Percentiles rank a stretch among this genome's conserved stretches.
Evolutionary conservation across 108 stramenopile genomes (phyloP).

Genomic region (Cyclostephanos tholiformis): DNA sequence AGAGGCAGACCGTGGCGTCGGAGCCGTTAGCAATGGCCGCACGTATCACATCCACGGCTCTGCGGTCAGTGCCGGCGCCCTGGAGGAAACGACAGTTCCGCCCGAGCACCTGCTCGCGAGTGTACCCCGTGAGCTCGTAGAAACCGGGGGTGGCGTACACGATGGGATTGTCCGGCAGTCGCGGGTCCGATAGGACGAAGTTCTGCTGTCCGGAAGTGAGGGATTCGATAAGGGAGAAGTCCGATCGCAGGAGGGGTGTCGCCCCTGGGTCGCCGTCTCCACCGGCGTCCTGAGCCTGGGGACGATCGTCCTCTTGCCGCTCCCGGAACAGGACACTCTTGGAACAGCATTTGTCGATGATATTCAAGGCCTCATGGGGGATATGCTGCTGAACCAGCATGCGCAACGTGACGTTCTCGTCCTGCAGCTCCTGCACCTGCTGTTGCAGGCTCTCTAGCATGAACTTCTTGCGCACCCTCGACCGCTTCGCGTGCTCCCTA

Average conservation of each 20-base stretch:
- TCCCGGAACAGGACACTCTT: slow-evolving; percentile 66
- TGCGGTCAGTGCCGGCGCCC: slow-evolving; percentile 93
- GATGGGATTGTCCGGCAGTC: slow-evolving; percentile 96
- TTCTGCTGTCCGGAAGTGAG: slow-evolving; percentile 84
- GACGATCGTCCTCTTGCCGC: not conserved
- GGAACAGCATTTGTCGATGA: slow-evolving; percentile 80
- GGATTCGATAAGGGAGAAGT: slow-evolving; percentile 83
- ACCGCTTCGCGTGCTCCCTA: slow-evolving; percentile 97
- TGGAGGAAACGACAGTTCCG: slow-evolving; percentile 98
- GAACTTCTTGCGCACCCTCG: slow-evolving; percentile 97
- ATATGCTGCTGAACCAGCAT: slow-evolving; percentile 84
- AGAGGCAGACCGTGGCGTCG: slow-evolving; percentile 88
- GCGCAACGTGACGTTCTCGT: slow-evolving; percentile 83
- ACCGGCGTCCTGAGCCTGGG: not conserved
- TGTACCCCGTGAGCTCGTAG: slow-evolving; percentile 95
- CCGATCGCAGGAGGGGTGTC: slow-evolving; percentile 65
- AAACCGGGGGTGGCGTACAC: slow-evolving; percentile 92
- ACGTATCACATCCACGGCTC: slow-evolving; percentile 87
- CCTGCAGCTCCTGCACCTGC: slow-evolving; percentile 87
- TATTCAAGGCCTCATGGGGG: slow-evolving; percentile 74
- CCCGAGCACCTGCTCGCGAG: slow-evolving; percentile 91
- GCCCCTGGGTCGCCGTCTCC: slow-evolving; percentile 11
- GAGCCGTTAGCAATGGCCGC: slow-evolving; percentile 80
- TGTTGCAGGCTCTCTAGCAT: slow-evolving; percentile 96
- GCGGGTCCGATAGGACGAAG: slow-evolving; percentile 94